These are phyloP conservation scores for Kernera saxatilis DNA, from an alignment of 345 rosid genomes.

Conservation along the genomic window DNA sequence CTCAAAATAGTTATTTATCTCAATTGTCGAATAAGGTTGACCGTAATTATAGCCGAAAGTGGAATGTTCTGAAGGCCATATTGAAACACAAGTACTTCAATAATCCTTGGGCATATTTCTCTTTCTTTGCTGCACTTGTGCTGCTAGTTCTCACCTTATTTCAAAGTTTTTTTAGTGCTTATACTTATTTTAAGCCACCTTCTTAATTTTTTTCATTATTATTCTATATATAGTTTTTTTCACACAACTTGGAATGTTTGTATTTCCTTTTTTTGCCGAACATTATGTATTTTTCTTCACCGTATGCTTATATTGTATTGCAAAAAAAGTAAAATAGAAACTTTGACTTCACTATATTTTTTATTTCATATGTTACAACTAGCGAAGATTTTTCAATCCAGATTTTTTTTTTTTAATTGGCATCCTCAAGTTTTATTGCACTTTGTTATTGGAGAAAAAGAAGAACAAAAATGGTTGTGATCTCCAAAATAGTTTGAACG, in stretches of 20 bases:
- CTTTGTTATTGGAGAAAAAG: not conserved
- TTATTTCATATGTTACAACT: not conserved
- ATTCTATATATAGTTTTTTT: not conserved
- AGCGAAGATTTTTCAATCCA: not conserved
- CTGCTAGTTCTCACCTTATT: slow-evolving; percentile 61
- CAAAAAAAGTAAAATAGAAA: not conserved
- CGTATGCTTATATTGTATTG: not conserved
- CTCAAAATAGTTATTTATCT: slow-evolving; percentile 57
- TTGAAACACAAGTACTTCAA: slow-evolving; percentile 73
- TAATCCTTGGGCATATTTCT: slow-evolving; percentile 81
- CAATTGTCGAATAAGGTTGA: slow-evolving; percentile 53
- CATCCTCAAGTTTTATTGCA: not conserved
- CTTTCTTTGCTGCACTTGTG: slow-evolving; percentile 58
- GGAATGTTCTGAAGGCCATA: slow-evolving; percentile 74
- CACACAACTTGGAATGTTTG: not conserved
- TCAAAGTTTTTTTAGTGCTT: slow-evolving; percentile 64
- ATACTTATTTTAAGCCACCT: slow-evolving; percentile 54
- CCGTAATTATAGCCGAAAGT: slow-evolving; percentile 52
- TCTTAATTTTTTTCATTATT: slow-evolving; percentile 25
- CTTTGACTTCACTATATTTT: not conserved
- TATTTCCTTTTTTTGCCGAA: not conserved
- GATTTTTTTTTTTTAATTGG: not conserved
- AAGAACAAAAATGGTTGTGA: not conserved
- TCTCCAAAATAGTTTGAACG: not conserved
- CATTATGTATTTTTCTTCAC: not conserved